Percentiles rank a stretch among this genome's conserved stretches.
Conservation (phyloP, 1,284 basidiomycete genomes). For the Tausonia pullulans region DNA sequence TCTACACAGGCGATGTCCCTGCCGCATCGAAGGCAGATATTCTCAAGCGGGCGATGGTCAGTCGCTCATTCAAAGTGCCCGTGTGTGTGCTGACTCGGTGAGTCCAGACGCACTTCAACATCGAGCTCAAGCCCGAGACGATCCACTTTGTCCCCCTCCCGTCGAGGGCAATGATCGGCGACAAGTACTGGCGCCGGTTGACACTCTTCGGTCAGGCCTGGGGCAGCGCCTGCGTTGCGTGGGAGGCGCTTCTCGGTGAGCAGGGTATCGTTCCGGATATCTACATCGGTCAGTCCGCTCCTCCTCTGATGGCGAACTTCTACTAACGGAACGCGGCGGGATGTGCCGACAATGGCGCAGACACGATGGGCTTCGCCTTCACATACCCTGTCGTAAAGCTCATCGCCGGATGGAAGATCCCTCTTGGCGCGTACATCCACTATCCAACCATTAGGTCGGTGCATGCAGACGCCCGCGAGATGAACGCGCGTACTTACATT, state of each 20-base stretch:
- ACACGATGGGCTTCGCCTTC: conserved; percentile 97
- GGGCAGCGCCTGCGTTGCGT: conserved; percentile 71
- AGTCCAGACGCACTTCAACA: conserved; percentile 69
- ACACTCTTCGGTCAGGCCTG: conserved; percentile 85
- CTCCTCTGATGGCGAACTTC: background rate
- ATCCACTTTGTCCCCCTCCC: conserved; percentile 69
- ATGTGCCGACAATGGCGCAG: conserved; percentile 35
- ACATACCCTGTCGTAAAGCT: conserved; percentile 66
- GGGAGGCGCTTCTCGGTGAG: conserved; percentile 53
- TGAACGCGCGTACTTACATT: background rate
- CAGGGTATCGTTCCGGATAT: conserved; percentile 65
- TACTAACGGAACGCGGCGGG: background rate
- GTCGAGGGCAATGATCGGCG: conserved; percentile 64
- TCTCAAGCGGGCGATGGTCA: conserved; percentile 66
- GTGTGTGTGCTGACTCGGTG: background rate
- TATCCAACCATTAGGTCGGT: conserved; percentile 74
- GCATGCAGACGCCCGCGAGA: background rate
- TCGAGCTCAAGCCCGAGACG: conserved; percentile 50
- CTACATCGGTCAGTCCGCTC: conserved; percentile 59
- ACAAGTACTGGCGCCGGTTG: conserved; percentile 70
- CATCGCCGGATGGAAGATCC: conserved; percentile 45
- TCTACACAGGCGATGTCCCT: conserved; percentile 78
- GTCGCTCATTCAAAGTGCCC: conserved; percentile 19
- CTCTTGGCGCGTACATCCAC: conserved; percentile 85
- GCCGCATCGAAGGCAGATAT: conserved; percentile 71